phyloP scores from a whole-genome alignment of 2,329 filamentous ascomycete species.

The Neurospora sp. region DNA sequence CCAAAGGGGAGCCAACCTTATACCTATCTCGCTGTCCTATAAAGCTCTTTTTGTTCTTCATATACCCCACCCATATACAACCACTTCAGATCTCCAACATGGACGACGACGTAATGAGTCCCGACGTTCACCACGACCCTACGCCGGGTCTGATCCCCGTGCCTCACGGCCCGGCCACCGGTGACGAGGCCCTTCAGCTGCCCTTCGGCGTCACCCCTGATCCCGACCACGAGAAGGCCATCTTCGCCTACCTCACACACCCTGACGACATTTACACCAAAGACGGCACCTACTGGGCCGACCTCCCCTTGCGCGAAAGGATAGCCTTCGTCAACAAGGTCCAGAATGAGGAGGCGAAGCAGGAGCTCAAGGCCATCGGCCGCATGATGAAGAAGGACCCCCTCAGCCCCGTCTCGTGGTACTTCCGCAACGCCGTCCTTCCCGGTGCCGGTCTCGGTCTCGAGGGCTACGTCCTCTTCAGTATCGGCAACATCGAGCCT shows the following conservation, averaged over 20 bases:
- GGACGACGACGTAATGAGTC: slow-evolving; percentile 25
- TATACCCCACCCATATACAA: not conserved
- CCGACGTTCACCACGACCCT: slow-evolving; percentile 31
- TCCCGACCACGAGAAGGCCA: slow-evolving; percentile 41
- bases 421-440: slow-evolving; percentile 83
- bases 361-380: slow-evolving; percentile 60
- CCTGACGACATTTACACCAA: slow-evolving; percentile 81
- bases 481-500: slow-evolving; percentile 84
- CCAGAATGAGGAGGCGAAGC: slow-evolving; percentile 58
- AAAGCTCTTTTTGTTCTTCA: not conserved
- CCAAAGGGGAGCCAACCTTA: not conserved
- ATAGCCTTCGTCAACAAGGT: slow-evolving; percentile 66
- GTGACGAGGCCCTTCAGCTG: slow-evolving; percentile 39
- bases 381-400: slow-evolving; percentile 80
- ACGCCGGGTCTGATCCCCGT: slow-evolving; percentile 44
- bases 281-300: slow-evolving; percentile 87
- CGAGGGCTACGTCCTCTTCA: slow-evolving; percentile 95
- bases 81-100: slow-evolving; percentile 18
- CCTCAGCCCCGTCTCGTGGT: slow-evolving; percentile 72
- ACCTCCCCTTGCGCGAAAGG: slow-evolving; percentile 62
- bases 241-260: slow-evolving; percentile 71
- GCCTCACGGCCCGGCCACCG: slow-evolving; percentile 41
- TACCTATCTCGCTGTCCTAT: not conserved
- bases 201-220: slow-evolving; percentile 26
- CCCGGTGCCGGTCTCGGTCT: slow-evolving; percentile 86